These are phyloP conservation scores for Volvox africanus DNA, from an alignment of 139 green algal genomes.

Conservation along the genomic window DNA sequence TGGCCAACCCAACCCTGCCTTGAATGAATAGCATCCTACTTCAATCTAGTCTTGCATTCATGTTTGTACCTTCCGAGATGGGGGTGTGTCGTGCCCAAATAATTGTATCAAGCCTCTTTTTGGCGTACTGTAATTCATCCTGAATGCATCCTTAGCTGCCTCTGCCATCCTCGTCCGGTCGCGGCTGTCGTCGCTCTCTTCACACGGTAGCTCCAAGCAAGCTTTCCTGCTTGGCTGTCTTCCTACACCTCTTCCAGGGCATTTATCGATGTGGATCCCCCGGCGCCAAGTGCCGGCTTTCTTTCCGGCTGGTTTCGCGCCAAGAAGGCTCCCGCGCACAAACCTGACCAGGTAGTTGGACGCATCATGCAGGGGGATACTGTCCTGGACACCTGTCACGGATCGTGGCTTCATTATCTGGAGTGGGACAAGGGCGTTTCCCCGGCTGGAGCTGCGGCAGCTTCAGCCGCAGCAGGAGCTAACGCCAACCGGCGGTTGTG, in stretches of 20 bases:
- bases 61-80: too few species aligned
- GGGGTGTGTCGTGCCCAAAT: too few species aligned
- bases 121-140: too few species aligned
- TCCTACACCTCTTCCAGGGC: slow-evolving; percentile 38
- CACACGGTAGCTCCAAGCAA: too few species aligned
- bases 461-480: neutral
- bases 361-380: slow-evolving; percentile 27
- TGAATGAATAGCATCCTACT: too few species aligned
- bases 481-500: slow-evolving; percentile 30
- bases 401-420: slow-evolving; percentile 73
- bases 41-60: too few species aligned
- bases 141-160: too few species aligned
- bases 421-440: slow-evolving; percentile 63
- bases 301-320: slow-evolving; percentile 38
- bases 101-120: too few species aligned
- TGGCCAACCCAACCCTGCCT: too few species aligned
- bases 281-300: slow-evolving; percentile 28
- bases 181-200: too few species aligned
- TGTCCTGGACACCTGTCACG: slow-evolving; percentile 64
- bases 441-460: neutral
- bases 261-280: slow-evolving; percentile 65
- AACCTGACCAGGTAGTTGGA: slow-evolving; percentile 52
- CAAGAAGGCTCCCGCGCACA: slow-evolving; percentile 54
- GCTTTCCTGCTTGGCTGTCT: too few species aligned
- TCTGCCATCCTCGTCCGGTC: too few species aligned